Conservation (phyloP, 192 early-diverging fungal species). For the Bifiguratus adelaidae region DNA sequence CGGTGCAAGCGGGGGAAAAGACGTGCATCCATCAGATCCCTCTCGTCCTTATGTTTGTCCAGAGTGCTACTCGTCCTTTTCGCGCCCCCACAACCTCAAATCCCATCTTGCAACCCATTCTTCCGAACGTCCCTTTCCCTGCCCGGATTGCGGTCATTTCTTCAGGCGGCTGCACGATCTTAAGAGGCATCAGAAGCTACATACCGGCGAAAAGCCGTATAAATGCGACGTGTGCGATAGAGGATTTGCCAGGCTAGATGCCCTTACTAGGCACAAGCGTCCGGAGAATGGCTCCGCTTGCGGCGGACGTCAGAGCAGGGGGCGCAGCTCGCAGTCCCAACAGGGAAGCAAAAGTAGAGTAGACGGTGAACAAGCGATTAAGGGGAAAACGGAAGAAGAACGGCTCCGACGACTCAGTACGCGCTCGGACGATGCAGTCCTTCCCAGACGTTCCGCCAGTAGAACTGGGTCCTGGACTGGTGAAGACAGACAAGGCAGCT, state of each 20-base stretch:
- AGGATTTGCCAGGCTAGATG: slow-evolving; percentile 41
- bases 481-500: too few species aligned
- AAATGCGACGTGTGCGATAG: slow-evolving; percentile 24
- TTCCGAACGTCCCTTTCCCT: slow-evolving; percentile 11
- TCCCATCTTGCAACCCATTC: slow-evolving; percentile 19
- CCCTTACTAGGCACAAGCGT: slow-evolving; percentile 37
- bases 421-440: neutral
- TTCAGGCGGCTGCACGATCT: slow-evolving; percentile 42
- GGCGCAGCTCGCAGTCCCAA: slow-evolving; percentile 1
- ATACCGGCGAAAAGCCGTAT: slow-evolving; percentile 45
- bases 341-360: slow-evolving; percentile 4
- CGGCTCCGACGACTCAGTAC: neutral
- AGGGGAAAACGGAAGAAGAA: neutral
- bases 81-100: slow-evolving; percentile 15
- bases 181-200: slow-evolving; percentile 38
- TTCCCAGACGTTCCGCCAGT: slow-evolving; percentile 3
- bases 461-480: too few species aligned
- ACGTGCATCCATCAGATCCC: too few species aligned
- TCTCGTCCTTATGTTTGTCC: slow-evolving; percentile 9
- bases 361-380: neutral
- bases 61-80: slow-evolving; percentile 10
- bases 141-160: slow-evolving; percentile 26
- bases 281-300: slow-evolving; percentile 23
- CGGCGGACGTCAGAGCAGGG: slow-evolving; percentile 1
- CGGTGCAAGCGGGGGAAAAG: too few species aligned